A percentile compares a stretch with the other conserved stretches of the same genome.
phyloP scores from a whole-genome alignment of 73 alveolate species.

The Tetrahymena elliotti region DNA sequence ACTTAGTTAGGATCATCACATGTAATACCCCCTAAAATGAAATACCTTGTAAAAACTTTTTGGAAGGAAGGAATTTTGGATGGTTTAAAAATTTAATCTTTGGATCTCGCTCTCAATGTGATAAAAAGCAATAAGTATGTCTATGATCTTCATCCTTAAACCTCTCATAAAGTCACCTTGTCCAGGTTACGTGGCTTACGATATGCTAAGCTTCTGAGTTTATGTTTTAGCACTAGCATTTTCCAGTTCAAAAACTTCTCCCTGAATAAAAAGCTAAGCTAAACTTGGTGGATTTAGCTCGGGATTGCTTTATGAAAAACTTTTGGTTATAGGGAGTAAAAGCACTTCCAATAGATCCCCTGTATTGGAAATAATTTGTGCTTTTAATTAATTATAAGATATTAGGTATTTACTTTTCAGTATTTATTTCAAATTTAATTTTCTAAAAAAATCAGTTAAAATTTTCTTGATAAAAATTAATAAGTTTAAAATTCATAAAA shows the following conservation, averaged over 20 bases:
- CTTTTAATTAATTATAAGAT: neutral
- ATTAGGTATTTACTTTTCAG: neutral
- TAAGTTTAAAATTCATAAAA: neutral
- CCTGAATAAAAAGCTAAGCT: neutral
- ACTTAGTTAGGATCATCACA: neutral
- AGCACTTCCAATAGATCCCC: constrained; percentile 3
- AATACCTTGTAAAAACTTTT: neutral
- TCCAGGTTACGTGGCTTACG: neutral
- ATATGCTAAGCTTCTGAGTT: neutral
- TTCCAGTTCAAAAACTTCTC: neutral
- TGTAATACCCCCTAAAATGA: neutral
- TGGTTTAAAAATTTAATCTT: neutral
- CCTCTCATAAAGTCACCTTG: neutral
- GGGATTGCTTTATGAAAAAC: neutral
- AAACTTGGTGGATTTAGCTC: neutral
- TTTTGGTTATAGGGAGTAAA: neutral
- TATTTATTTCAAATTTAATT: neutral
- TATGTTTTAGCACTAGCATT: neutral
- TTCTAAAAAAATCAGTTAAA: neutral
- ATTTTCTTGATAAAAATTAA: neutral
- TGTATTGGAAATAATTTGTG: neutral
- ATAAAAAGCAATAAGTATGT: neutral
- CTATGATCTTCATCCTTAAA: neutral
- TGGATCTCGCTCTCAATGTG: neutral
- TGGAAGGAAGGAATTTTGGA: neutral